A percentile compares a stretch with the other conserved stretches of the same genome.
phyloP scores from a whole-genome alignment of 2,329 filamentous ascomycete genomes.

The Penicillium sp. region DNA sequence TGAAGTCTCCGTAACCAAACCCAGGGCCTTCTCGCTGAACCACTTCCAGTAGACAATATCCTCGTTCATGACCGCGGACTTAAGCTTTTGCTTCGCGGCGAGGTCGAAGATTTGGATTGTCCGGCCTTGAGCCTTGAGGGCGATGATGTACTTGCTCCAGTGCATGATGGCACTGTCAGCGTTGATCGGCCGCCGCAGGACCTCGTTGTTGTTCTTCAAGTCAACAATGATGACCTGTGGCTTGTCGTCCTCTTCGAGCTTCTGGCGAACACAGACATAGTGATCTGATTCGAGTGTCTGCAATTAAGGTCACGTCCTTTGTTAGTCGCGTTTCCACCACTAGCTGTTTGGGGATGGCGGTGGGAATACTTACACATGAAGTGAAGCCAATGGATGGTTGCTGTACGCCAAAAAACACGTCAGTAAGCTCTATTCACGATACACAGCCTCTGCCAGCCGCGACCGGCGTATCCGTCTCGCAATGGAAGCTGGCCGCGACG shows the following conservation, averaged over 20 bases:
- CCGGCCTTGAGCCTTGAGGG: constrained; percentile 88
- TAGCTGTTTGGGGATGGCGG: constrained; percentile 7
- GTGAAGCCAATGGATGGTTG: constrained; percentile 79
- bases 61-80: constrained; percentile 94
- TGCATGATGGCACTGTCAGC: constrained; percentile 99
- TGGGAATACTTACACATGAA: constrained; percentile 67
- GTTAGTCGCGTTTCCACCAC: constrained; percentile 21
- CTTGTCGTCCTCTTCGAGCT: constrained; percentile 78
- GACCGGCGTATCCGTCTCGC: constrained; percentile 24
- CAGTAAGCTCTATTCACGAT: constrained; percentile 22
- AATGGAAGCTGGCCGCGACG: constrained; percentile 19
- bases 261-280: constrained; percentile 95
- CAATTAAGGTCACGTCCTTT: constrained; percentile 20
- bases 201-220: constrained; percentile 95
- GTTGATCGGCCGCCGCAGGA: constrained; percentile 93
- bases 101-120: constrained; percentile 98
- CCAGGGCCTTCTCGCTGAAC: constrained; percentile 86
- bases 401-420: constrained; percentile 46
- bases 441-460: constrained; percentile 7
- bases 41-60: constrained; percentile 99
- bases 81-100: constrained; percentile 88
- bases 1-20: constrained; percentile 84
- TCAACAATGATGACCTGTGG: constrained; percentile 97
- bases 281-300: constrained; percentile 97
- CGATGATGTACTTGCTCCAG: constrained; percentile 94